Evolutionary conservation across 306 rosid species (phyloP), one percentile per base, ranked within the genome.

Genomic region (Dryas octopetala): DNA sequence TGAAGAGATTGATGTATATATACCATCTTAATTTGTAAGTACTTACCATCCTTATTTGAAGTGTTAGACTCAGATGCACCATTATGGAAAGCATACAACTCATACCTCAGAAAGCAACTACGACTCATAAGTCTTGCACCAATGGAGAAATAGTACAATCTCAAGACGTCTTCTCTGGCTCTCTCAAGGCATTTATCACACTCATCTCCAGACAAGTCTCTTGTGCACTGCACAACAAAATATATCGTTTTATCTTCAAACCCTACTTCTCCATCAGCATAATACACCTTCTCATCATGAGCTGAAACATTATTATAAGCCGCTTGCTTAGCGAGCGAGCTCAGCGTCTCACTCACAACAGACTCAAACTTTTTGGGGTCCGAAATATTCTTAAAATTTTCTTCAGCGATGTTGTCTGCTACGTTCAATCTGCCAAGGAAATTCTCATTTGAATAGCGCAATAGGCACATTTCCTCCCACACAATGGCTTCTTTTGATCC

Each of bases 31-130:
- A 26, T 26, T 17, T 3, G 70, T 23, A 23, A 23, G 23, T 23
- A 23, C 65, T 19, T 88, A 90, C 91, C 81, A 45, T 57, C 48
- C 9, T 52, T 74, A 26, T 26, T 19, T 3, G 70, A 26, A 32
- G 81, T 26, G 53, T 53, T 9, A 53, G 86, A 53, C 52, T 12
- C 78, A 7, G 74, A 9, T 19, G n/a, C 79, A 12, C 47, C 78
- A 60, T 5, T 61, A 13, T 86, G 81, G 65, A 88, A 90, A 1
- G 74, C 6, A 63, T 90, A 90, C 4, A 83, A 51, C 55, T 90
- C 93, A 77, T 83, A 90, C 79, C 96, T 83, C 59, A 88, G 76
- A 63, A 9, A 90, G 70, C 92, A 90, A 80, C 91, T 86, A 70
- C 79, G 84, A 44, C 93, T 84, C 55, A 83, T 9, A 74, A 88